Evolutionary conservation across 2,329 filamentous ascomycete genomes (phyloP).

Genomic region (Aspergillus sp.): DNA sequence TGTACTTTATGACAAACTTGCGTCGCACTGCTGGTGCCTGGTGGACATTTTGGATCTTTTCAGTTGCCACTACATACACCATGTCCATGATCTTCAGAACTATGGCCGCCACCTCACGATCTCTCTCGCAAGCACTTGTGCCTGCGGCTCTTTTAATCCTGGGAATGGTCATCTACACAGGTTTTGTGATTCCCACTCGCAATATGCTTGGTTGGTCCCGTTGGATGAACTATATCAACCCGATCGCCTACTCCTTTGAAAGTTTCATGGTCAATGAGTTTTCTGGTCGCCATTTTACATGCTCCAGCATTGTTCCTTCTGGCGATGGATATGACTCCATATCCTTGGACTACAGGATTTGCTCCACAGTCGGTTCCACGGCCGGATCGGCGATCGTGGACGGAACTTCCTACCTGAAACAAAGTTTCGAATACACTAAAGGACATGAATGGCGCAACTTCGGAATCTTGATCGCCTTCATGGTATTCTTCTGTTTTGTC

Average conservation of each 20-base stretch:
- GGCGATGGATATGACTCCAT: slow-evolving; percentile 42
- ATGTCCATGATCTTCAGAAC: slow-evolving; percentile 84
- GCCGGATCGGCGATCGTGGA: slow-evolving; percentile 55
- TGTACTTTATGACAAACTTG: slow-evolving; percentile 85
- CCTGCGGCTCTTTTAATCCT: slow-evolving; percentile 51
- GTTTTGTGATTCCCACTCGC: slow-evolving; percentile 39
- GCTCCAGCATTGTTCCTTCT: slow-evolving; percentile 45
- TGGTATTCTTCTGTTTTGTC: slow-evolving; percentile 57
- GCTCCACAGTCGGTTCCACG: slow-evolving; percentile 58
- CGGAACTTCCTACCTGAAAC: slow-evolving; percentile 59
- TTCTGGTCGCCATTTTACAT: slow-evolving; percentile 58
- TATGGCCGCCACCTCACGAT: slow-evolving; percentile 72
- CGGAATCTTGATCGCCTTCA: slow-evolving; percentile 66
- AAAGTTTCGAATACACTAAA: slow-evolving; percentile 58
- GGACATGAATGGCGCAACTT: slow-evolving; percentile 67
- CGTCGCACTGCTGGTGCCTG: slow-evolving; percentile 70
- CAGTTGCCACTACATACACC: slow-evolving; percentile 67
- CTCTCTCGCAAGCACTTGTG: slow-evolving; percentile 57
- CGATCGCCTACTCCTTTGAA: slow-evolving; percentile 77
- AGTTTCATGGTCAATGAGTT: slow-evolving; percentile 82
- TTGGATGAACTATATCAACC: slow-evolving; percentile 79
- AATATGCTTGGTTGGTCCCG: slow-evolving; percentile 75
- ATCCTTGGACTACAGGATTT: slow-evolving; percentile 47
- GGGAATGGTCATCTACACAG: slow-evolving; percentile 47
- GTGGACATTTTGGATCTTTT: slow-evolving; percentile 80